Evolutionary conservation across 148 eudicot genomes (phyloP).

Genomic region (Rhododendron kiyosumense): DNA sequence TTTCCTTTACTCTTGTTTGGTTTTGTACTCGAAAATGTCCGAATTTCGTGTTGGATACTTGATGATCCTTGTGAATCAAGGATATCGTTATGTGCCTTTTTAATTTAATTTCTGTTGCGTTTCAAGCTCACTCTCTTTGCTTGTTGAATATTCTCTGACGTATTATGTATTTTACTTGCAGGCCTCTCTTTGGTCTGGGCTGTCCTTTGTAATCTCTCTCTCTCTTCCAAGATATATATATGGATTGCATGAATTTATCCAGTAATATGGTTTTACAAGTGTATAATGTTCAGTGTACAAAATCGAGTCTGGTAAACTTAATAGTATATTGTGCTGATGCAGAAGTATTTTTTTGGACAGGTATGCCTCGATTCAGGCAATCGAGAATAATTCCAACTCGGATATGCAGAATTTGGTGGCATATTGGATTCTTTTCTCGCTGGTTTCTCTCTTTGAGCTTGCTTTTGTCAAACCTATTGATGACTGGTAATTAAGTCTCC

Average conservation of each 20-base stretch:
- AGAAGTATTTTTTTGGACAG: neutral
- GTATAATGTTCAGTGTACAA: too few species aligned
- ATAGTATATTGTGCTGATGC: neutral
- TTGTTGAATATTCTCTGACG: neutral
- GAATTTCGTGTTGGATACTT: neutral
- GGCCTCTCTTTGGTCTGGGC: constrained; percentile 26
- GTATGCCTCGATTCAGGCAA: constrained; percentile 8
- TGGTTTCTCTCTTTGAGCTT: constrained; percentile 11
- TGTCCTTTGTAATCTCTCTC: constrained; percentile 25
- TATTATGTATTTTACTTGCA: constrained; percentile 8
- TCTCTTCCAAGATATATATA: neutral
- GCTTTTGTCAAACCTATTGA: constrained; percentile 9
- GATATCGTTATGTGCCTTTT: neutral
- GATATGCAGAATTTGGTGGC: constrained; percentile 8
- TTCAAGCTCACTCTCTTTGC: neutral
- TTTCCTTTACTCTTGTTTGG: neutral
- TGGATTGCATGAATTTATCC: too few species aligned
- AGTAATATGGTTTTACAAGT: too few species aligned
- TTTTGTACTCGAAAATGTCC: neutral
- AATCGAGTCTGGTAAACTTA: neutral
- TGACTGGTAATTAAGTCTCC: neutral
- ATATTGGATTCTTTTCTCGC: constrained; percentile 13
- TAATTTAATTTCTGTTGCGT: neutral
- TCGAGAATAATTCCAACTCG: neutral
- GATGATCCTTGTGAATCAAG: neutral